Base-by-base conservation (phyloP, 176 grass and related monocot species). In the Musa acuminata region DNA sequence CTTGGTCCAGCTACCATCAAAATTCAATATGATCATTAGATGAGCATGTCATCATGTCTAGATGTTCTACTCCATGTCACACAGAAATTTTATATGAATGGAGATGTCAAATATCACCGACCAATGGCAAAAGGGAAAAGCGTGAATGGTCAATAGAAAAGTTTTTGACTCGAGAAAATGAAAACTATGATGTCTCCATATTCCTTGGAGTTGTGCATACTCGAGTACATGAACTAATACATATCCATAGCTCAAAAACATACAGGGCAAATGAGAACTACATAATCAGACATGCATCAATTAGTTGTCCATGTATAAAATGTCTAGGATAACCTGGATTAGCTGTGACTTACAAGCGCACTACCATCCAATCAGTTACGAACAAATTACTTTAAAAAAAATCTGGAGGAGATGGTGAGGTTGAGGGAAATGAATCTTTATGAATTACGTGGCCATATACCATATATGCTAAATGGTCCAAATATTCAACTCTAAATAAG, bases 1-100 rank as follows among this genome's bases (percentile, higher is more conserved):
- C 96, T 91, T 99, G 96, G 71, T 99, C 96, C 73, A 99, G 75
- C 96, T 99, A 87, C 71, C 81, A 79, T 24, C 59, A 67, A 87
- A 63, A 55, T 17, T 20, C 6, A 52, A 74, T 55, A 55, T 29
- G 51, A 13, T 16, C 2, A 11, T 8, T 22, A 9, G n/a, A 8
- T 54, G 1, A 0, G 9, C 8, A 69, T 50, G 35, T 20, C 1
- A 69, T 17, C 3, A 6, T 67, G 19, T 35, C 11, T 67, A 17
- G 13, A 35, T 67, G 8, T 11, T 67, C 13, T 48, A 67, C 0
- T n/a, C 7, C 58, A 22, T 62, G 58, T 19, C 35, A 43, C 35
- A 6, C 35, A 6, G 35, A 43, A 43, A 43, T 43, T 6, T 43
- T 43, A 43, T 43, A 53, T 0, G 0, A n/a, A 63, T 63, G 20